Percentiles rank a stretch among this genome's conserved stretches.
Conservation (phyloP, 2,329 filamentous ascomycete genomes). For the Emergomyces pasteurianus region DNA sequence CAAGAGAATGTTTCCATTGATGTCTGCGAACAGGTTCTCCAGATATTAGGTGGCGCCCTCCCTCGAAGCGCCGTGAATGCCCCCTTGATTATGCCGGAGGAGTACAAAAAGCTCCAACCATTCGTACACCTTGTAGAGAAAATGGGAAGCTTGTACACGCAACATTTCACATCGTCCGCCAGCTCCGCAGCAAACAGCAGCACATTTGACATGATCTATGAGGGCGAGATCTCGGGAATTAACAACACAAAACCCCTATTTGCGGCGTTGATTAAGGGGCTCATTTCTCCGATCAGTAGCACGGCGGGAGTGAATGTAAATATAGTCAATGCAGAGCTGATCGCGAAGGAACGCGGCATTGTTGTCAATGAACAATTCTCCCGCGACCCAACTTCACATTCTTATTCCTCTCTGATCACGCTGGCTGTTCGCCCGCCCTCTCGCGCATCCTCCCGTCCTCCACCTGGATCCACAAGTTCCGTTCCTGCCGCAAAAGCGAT, state of each 20-base stretch:
- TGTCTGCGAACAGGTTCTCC: conserved; percentile 66
- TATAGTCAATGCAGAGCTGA: conserved; percentile 67
- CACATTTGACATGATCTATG: conserved; percentile 65
- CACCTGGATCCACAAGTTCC: conserved; percentile 11
- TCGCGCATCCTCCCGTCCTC: conserved; percentile 23
- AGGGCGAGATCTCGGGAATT: conserved; percentile 59
- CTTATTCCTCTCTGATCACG: conserved; percentile 60
- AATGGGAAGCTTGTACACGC: conserved; percentile 68
- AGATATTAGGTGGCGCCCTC: conserved; percentile 59
- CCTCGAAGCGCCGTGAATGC: conserved; percentile 71
- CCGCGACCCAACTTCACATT: conserved; percentile 47
- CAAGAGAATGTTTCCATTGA: conserved; percentile 77
- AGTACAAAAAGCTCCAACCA: conserved; percentile 65
- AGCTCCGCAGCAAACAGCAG: conserved; percentile 44
- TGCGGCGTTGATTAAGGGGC: conserved; percentile 65
- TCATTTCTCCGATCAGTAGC: conserved; percentile 57
- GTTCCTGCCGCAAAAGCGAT: conserved; percentile 10
- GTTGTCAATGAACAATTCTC: conserved; percentile 62
- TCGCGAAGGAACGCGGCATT: conserved; percentile 67
- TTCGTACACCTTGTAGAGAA: conserved; percentile 67
- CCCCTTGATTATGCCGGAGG: conserved; percentile 67
- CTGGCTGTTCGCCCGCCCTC: conserved; percentile 42
- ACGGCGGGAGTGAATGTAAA: conserved; percentile 59
- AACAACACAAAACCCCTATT: conserved; percentile 68
- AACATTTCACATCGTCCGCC: conserved; percentile 47